These are phyloP conservation scores for Aspergillus quadrilineatus DNA, from an alignment of 2,329 filamentous ascomycete species.

Conservation along the genomic window DNA sequence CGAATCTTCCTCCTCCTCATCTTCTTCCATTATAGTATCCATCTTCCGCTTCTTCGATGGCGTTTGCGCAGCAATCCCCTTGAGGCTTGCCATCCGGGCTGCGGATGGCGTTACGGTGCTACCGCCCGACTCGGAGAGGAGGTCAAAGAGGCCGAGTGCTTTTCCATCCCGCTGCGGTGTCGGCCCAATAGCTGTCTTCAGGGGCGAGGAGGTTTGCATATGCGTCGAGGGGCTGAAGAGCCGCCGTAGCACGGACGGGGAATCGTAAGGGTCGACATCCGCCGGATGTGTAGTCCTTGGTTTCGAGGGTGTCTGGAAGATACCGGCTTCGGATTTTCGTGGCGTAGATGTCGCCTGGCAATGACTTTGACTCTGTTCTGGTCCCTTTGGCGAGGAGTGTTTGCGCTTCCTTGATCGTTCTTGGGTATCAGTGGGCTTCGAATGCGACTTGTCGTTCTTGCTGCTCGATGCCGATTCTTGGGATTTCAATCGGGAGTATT, in stretches of 20 bases:
- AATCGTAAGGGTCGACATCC: constrained; percentile 47
- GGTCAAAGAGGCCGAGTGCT: constrained; percentile 49
- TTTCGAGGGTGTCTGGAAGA: constrained; percentile 36
- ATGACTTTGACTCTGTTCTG: constrained; percentile 7
- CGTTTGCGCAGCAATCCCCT: constrained; percentile 34
- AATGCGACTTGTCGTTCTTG: constrained; percentile 17
- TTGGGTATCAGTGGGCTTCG: constrained; percentile 18
- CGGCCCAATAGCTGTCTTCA: constrained; percentile 46
- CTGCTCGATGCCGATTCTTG: constrained; percentile 28
- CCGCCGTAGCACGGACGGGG: constrained; percentile 39
- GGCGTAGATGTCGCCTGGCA: constrained; percentile 30
- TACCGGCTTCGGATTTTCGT: constrained; percentile 33
- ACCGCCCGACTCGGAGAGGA: constrained; percentile 43
- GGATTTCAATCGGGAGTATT: constrained; percentile 45
- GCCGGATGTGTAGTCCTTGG: constrained; percentile 36
- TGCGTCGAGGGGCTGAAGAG: constrained; percentile 40
- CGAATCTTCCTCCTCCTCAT: constrained; percentile 27
- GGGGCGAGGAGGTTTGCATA: constrained; percentile 28
- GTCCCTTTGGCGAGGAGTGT: constrained; percentile 29
- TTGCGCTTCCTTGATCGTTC: constrained; percentile 35
- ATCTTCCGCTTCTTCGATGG: constrained; percentile 36
- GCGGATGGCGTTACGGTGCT: constrained; percentile 37
- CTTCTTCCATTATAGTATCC: constrained; percentile 30
- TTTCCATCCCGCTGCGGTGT: constrained; percentile 52
- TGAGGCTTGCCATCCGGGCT: constrained; percentile 26